Evolutionary conservation across 352 stramenopile species (phyloP).

Genomic region (Phytophthora sansomeana): DNA sequence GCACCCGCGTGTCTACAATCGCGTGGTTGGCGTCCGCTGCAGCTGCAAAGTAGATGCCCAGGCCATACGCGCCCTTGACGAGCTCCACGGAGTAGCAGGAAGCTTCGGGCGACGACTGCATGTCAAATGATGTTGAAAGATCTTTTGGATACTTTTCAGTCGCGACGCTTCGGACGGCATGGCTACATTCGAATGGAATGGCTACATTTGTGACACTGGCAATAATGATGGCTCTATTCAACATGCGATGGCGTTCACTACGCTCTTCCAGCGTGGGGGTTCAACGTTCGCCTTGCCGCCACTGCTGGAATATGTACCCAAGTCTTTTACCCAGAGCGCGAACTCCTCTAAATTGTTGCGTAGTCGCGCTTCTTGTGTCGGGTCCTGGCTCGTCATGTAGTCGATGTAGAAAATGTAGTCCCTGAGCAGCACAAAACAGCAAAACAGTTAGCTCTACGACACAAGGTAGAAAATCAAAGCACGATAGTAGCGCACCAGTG

Average conservation of each 20-base stretch:
- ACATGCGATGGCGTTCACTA: conserved; percentile 73
- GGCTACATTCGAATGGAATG: conserved; percentile 7
- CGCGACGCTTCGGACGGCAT: conserved; percentile 6
- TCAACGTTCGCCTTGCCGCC: conserved; percentile 68
- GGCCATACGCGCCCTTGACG: conserved; percentile 63
- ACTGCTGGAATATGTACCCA: conserved; percentile 76
- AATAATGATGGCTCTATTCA: conserved; percentile 24
- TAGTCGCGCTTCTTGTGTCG: conserved; percentile 57
- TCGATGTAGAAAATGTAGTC: conserved; percentile 88
- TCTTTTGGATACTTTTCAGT: conserved; percentile 18
- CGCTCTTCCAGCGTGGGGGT: conserved; percentile 72
- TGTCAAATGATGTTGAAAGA: conserved; percentile 11
- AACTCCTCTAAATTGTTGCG: conserved; percentile 77
- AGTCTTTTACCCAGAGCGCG: conserved; percentile 78
- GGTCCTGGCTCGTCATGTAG: conserved; percentile 63
- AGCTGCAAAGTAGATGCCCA: conserved; percentile 78
- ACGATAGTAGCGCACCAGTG: conserved; percentile 54
- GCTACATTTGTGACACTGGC: neutral
- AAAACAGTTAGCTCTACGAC: neutral
- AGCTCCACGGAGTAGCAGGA: conserved; percentile 61
- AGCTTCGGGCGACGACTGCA: conserved; percentile 13
- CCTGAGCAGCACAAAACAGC: conserved; percentile 34
- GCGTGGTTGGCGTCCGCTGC: conserved; percentile 34
- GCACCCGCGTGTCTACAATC: conserved; percentile 62
- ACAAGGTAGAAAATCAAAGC: neutral